Percentiles rank a stretch among this genome's conserved stretches.
Evolutionary conservation across 371 early-diverging fungal species (phyloP).

Genomic region (Mortierella sp.): DNA sequence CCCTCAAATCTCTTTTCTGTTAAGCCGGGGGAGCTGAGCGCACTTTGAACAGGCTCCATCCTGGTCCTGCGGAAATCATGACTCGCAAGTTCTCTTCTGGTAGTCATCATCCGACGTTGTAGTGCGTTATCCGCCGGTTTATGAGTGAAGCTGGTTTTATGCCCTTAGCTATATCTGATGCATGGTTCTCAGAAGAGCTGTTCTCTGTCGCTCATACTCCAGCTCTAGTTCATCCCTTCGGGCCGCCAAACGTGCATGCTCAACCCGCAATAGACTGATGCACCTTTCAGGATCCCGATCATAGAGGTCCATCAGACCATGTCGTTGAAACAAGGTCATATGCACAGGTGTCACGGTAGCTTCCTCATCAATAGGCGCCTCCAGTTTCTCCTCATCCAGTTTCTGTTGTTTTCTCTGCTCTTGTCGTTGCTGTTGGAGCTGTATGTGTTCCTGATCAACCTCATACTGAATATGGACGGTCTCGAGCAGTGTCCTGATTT

Average conservation of each 20-base stretch:
- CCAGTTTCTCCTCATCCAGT: not conserved
- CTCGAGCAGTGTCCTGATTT: slow-evolving; percentile 14
- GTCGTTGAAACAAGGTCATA: slow-evolving; percentile 14
- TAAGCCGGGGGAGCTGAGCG: too few relatives aligned
- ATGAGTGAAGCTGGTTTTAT: too few relatives aligned
- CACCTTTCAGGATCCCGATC: slow-evolving; percentile 14
- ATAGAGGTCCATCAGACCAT: slow-evolving; percentile 26
- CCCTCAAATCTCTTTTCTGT: too few relatives aligned
- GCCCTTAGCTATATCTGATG: too few relatives aligned
- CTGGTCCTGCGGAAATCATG: too few relatives aligned
- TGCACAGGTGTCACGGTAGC: slow-evolving; percentile 1
- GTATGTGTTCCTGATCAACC: not conserved
- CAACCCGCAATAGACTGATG: slow-evolving; percentile 8
- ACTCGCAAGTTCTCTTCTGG: too few relatives aligned
- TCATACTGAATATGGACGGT: slow-evolving; percentile 12
- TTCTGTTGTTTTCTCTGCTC: not conserved
- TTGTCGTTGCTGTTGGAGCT: not conserved
- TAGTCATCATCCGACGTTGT: too few relatives aligned
- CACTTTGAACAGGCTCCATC: too few relatives aligned
- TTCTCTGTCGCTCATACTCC: slow-evolving; percentile 25
- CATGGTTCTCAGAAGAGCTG: slow-evolving; percentile 13
- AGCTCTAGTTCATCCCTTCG: slow-evolving; percentile 20
- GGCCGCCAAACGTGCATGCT: slow-evolving; percentile 16
- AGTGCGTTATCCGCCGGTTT: too few relatives aligned
- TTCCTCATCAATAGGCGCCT: too few relatives aligned